Evolutionary conservation across 1,139 yeast genomes (phyloP).

Genomic region (Barnettozyma hawaiiensis): DNA sequence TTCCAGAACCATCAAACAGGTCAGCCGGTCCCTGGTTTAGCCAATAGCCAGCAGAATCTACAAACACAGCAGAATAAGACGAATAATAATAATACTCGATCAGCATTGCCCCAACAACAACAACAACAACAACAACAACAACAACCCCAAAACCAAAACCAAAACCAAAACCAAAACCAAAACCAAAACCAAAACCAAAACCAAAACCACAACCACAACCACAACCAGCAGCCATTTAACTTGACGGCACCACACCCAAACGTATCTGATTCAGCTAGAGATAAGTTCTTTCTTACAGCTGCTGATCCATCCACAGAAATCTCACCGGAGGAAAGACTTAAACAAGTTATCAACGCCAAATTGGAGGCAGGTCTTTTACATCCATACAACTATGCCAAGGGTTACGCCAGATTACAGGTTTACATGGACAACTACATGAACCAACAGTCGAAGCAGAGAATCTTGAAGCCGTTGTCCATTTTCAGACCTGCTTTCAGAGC

Average conservation of each 20-base stretch:
- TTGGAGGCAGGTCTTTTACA: slow-evolving; percentile 88
- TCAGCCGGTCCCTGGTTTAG: neutral
- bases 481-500: slow-evolving; percentile 94
- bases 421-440: slow-evolving; percentile 96
- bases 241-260: slow-evolving; percentile 24
- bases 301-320: slow-evolving; percentile 96
- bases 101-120: neutral
- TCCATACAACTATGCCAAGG: slow-evolving; percentile 92
- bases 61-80: neutral
- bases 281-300: slow-evolving; percentile 90
- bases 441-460: slow-evolving; percentile 76
- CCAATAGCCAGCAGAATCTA: neutral
- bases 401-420: slow-evolving; percentile 82
- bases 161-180: no score
- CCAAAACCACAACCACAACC: no score
- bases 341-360: slow-evolving; percentile 94
- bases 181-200: no score
- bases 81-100: neutral
- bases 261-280: slow-evolving; percentile 77
- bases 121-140: no score
- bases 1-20: slow-evolving; percentile 7
- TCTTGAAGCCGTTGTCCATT: slow-evolving; percentile 76
- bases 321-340: slow-evolving; percentile 89
- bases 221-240: slow-evolving; percentile 6
- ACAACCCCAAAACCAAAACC: no score